These are phyloP conservation scores for Kodamaea laetipori DNA, from an alignment of 805 yeast genomes.

Conservation along the genomic window DNA sequence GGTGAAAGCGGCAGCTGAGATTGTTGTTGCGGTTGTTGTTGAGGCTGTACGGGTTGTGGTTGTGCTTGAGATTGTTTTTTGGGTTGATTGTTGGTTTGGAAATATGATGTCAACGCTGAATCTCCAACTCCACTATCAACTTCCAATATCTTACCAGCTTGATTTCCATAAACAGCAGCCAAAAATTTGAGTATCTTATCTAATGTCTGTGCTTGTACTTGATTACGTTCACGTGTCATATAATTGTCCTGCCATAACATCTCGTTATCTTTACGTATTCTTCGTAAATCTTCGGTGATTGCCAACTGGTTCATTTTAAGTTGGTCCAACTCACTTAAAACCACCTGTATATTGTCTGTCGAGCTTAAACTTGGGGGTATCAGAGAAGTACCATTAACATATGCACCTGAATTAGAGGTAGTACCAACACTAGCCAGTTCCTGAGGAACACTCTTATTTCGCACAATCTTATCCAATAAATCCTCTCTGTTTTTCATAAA, in stretches of 20 bases:
- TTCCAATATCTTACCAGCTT: constrained; percentile 52
- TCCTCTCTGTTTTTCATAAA: constrained; percentile 81
- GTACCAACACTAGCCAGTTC: constrained; percentile 20
- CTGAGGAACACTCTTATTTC: constrained; percentile 56
- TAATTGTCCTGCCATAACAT: constrained; percentile 88
- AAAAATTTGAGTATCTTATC: constrained; percentile 85
- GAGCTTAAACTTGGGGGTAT: constrained; percentile 6
- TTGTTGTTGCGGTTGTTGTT: constrained; percentile 10
- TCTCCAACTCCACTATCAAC: constrained; percentile 24
- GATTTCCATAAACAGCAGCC: constrained; percentile 74
- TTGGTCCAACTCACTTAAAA: constrained; percentile 71
- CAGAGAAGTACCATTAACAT: constrained; percentile 24
- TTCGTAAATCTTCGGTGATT: constrained; percentile 79
- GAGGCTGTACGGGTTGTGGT: constrained; percentile 2
- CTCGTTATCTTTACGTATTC: constrained; percentile 86
- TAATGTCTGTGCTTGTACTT: constrained; percentile 82
- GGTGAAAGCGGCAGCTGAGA: constrained; percentile 10
- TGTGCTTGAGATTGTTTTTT: constrained; percentile 7
- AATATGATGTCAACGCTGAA: constrained; percentile 21
- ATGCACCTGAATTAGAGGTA: constrained; percentile 22
- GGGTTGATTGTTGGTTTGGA: constrained; percentile 11
- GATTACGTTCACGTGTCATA: constrained; percentile 79
- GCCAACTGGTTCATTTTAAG: constrained; percentile 77
- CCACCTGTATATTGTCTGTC: constrained; percentile 46
- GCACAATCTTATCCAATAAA: constrained; percentile 76